phyloP scores from a whole-genome alignment of 208 protist genomes.

The Crithidia sp. region DNA sequence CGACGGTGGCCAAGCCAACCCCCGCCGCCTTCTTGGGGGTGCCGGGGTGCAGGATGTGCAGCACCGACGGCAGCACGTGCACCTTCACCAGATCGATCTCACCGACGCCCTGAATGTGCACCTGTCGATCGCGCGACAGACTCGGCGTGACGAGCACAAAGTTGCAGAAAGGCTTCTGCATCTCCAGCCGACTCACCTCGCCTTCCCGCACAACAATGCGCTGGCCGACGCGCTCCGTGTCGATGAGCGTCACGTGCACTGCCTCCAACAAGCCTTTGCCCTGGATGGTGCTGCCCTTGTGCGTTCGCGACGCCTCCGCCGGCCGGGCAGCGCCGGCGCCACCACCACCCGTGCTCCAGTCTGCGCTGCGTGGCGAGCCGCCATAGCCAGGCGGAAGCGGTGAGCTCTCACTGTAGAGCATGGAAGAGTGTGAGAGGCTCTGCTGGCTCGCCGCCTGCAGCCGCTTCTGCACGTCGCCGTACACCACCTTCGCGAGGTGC shows the following conservation, averaged over 20 bases:
- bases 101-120: slow-evolving; percentile 66
- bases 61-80: slow-evolving; percentile 45
- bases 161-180: slow-evolving; percentile 49
- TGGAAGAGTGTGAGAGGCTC: neutral
- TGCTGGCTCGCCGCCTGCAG: neutral
- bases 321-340: neutral
- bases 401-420: neutral
- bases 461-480: slow-evolving; percentile 7
- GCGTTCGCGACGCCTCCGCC: slow-evolving; percentile 1
- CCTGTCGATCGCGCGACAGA: slow-evolving; percentile 34
- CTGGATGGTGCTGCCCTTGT: slow-evolving; percentile 57
- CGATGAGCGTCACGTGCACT: slow-evolving; percentile 50
- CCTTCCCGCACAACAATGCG: slow-evolving; percentile 43
- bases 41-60: slow-evolving; percentile 44
- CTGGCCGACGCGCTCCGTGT: slow-evolving; percentile 49
- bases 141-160: slow-evolving; percentile 62
- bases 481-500: slow-evolving; percentile 20
- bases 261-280: slow-evolving; percentile 52
- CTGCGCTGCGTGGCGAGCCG: neutral
- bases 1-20: neutral
- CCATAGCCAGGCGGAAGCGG: neutral
- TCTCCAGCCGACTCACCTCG: slow-evolving; percentile 42
- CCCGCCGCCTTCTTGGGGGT: neutral
- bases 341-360: neutral
- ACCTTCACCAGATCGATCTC: slow-evolving; percentile 50